Evolutionary conservation across 2,329 filamentous ascomycete species (phyloP).

Genomic region (Thielaviopsis euricoi): DNA sequence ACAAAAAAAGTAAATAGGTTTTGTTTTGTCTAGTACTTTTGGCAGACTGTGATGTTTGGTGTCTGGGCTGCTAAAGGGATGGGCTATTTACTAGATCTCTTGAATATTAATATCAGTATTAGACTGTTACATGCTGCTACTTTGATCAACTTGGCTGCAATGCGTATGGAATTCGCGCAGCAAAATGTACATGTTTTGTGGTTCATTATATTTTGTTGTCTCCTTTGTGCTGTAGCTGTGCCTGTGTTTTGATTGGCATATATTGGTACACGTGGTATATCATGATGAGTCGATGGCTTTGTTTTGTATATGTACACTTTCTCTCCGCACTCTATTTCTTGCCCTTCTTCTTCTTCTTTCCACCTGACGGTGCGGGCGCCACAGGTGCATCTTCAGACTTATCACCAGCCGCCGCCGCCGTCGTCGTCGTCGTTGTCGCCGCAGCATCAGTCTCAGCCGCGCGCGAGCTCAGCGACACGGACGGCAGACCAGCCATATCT

Average conservation of each 20-base stretch:
- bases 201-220: neutral
- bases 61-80: no score
- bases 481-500: conserved; percentile 42
- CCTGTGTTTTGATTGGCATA: neutral
- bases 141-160: neutral
- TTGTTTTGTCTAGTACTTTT: neutral
- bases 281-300: conserved; percentile 1
- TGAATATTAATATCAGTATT: neutral
- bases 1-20: neutral
- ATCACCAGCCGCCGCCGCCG: conserved; percentile 15
- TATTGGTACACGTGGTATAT: neutral
- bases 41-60: neutral
- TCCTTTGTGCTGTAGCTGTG: neutral
- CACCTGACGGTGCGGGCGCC: conserved; percentile 18
- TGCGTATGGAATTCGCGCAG: neutral
- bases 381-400: conserved; percentile 18
- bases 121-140: neutral
- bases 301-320: neutral
- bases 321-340: conserved; percentile 35
- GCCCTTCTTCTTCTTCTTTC: conserved; percentile 56
- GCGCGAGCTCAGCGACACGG: conserved; percentile 18
- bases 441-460: conserved; percentile 19
- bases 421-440: conserved; percentile 20
- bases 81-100: neutral
- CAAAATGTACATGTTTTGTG: neutral